Evolutionary conservation across 1,139 yeast species (phyloP).

Genomic region (Kazachstania sp.): DNA sequence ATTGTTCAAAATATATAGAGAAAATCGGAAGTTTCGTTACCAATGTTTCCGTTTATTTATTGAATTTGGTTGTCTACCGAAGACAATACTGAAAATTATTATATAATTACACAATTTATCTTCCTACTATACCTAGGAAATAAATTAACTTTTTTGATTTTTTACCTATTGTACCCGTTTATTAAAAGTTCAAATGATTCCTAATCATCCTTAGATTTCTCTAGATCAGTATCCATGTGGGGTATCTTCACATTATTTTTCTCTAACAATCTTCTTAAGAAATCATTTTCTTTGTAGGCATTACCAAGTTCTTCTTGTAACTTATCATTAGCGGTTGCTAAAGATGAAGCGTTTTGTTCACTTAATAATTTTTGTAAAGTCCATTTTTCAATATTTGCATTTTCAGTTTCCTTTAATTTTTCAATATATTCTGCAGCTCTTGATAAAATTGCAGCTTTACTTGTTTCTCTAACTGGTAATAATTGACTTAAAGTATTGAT

Average conservation of each 20-base stretch:
- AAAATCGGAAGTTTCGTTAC: too few species aligned
- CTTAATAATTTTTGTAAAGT: conserved; percentile 84
- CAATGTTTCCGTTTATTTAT: too few species aligned
- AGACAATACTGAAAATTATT: too few species aligned
- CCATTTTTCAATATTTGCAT: conserved; percentile 84
- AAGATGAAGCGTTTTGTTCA: conserved; percentile 82
- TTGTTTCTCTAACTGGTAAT: conserved; percentile 82
- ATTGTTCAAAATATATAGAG: too few species aligned
- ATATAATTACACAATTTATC: too few species aligned
- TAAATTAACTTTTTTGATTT: too few species aligned
- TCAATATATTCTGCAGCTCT: conserved; percentile 86
- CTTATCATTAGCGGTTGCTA: conserved; percentile 69
- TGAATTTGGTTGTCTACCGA: too few species aligned
- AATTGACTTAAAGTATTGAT: conserved; percentile 71
- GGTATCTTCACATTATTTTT: conserved; percentile 5
- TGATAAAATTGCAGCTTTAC: conserved; percentile 81
- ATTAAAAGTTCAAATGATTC: too few species aligned
- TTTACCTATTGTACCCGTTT: too few species aligned
- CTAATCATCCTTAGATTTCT: too few species aligned
- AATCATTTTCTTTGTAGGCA: conserved; percentile 89
- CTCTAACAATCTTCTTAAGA: conserved; percentile 47
- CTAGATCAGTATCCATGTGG: too few species aligned
- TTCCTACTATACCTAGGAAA: too few species aligned
- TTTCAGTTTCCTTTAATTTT: conserved; percentile 80
- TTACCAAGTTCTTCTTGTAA: conserved; percentile 72